These are phyloP conservation scores for Rhizomucor miehei DNA, from an alignment of 371 early-diverging fungal genomes.

Conservation along the genomic window DNA sequence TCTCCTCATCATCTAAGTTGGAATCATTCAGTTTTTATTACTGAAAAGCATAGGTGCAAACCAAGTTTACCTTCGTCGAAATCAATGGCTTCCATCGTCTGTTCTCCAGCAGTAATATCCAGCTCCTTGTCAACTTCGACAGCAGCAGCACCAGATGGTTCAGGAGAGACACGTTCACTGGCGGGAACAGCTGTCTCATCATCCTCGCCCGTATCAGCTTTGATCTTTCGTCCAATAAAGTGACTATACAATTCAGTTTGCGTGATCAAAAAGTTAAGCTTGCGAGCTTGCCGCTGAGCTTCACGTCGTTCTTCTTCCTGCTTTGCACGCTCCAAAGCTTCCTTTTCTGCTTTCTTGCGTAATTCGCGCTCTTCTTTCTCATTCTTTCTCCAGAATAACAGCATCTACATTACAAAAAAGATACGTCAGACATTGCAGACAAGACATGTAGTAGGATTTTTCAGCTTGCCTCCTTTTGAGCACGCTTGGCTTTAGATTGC, in stretches of 20 bases:
- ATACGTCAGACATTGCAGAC: neutral
- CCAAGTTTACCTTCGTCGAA: constrained; percentile 61
- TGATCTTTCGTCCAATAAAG: constrained; percentile 88
- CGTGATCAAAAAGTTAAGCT: constrained; percentile 94
- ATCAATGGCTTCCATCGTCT: constrained; percentile 61
- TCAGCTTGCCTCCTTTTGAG: constrained; percentile 35
- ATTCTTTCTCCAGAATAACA: constrained; percentile 87
- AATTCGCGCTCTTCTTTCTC: constrained; percentile 90
- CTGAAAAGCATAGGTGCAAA: neutral
- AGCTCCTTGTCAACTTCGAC: constrained; percentile 28
- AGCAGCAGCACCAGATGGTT: constrained; percentile 18
- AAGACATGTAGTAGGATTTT: neutral
- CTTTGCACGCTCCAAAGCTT: constrained; percentile 77
- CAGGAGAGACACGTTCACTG: constrained; percentile 7
- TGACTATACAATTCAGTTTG: constrained; percentile 98
- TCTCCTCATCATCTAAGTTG: constrained; percentile 60
- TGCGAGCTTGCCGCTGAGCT: constrained; percentile 86
- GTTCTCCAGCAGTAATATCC: constrained; percentile 20
- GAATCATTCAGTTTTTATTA: neutral
- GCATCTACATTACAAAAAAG: constrained; percentile 46
- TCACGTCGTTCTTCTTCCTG: constrained; percentile 92
- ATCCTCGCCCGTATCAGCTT: constrained; percentile 36
- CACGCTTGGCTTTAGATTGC: constrained; percentile 42
- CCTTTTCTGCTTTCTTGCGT: constrained; percentile 88
- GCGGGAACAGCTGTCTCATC: constrained; percentile 44